A percentile compares a stretch with the other conserved stretches of the same genome.
Evolutionary conservation across 257 asterid species (phyloP).

Genomic region (Solanum etuberosum): DNA sequence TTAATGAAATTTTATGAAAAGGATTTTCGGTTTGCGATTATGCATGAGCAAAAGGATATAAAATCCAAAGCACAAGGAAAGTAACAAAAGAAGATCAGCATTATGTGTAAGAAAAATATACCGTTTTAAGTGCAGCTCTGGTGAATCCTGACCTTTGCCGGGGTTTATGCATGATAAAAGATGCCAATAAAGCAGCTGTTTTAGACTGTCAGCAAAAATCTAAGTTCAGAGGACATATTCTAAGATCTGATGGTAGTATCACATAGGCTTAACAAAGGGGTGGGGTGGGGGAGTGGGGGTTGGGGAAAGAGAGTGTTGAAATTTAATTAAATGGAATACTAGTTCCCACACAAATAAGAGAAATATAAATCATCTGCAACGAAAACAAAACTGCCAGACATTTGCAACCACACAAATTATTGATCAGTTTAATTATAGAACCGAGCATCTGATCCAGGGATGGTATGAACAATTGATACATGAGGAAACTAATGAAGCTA

Average conservation of each 20-base stretch:
- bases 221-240: slow-evolving; percentile 4
- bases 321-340: background rate
- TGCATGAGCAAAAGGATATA: background rate
- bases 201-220: slow-evolving; percentile 45
- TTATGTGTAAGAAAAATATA: slow-evolving; percentile 7
- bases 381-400: background rate
- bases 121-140: slow-evolving; percentile 82
- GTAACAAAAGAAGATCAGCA: background rate
- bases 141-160: slow-evolving; percentile 56
- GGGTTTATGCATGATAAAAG: slow-evolving; percentile 70
- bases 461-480: background rate
- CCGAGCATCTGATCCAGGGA: background rate
- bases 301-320: background rate
- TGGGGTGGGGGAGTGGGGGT: background rate
- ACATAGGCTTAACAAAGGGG: background rate
- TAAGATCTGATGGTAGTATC: background rate
- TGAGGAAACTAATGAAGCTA: background rate
- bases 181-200: slow-evolving; percentile 71
- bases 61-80: background rate
- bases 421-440: background rate
- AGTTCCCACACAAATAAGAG: background rate
- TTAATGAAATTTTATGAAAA: background rate
- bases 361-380: background rate
- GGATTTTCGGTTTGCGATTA: background rate
- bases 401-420: background rate